phyloP scores from a whole-genome alignment of 2,329 filamentous ascomycete genomes.

The Amylocarpus encephaloides region DNA sequence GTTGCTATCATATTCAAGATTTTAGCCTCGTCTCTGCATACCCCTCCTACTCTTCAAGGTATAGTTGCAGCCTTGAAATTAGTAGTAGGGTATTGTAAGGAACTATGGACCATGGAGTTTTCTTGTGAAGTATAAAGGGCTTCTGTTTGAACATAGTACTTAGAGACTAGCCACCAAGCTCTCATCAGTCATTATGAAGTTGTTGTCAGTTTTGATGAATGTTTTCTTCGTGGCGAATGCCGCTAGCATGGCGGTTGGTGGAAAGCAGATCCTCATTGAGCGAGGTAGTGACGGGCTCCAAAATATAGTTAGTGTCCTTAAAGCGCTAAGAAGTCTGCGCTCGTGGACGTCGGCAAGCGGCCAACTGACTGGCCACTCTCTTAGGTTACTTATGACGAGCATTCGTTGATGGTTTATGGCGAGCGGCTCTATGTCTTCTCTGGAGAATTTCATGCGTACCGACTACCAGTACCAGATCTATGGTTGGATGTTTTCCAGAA shows the following conservation, averaged over 20 bases:
- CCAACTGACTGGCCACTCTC: too few relatives aligned
- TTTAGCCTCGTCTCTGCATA: background rate
- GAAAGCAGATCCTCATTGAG: slow-evolving; percentile 43
- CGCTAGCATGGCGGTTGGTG: slow-evolving; percentile 42
- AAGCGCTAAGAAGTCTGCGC: background rate
- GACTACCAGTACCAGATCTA: slow-evolving; percentile 53
- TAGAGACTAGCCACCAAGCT: background rate
- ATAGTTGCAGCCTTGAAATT: background rate
- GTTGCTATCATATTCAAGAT: background rate
- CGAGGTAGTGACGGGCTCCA: slow-evolving; percentile 46
- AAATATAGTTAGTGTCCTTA: slow-evolving; percentile 43
- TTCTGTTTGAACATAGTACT: background rate
- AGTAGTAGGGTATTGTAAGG: background rate
- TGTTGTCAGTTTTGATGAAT: slow-evolving; percentile 30
- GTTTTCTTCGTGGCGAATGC: slow-evolving; percentile 39
- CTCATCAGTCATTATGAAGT: slow-evolving; percentile 32
- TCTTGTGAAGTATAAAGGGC: background rate
- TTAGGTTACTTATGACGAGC: slow-evolving; percentile 55
- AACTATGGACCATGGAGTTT: background rate
- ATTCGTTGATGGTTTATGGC: slow-evolving; percentile 56
- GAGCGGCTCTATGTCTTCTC: slow-evolving; percentile 57
- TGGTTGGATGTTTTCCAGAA: slow-evolving; percentile 76
- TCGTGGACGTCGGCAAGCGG: background rate
- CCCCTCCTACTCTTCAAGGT: background rate
- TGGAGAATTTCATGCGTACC: slow-evolving; percentile 57